These are phyloP conservation scores for Handroanthus guayacan DNA, from an alignment of 257 asterid species.

Conservation along the genomic window DNA sequence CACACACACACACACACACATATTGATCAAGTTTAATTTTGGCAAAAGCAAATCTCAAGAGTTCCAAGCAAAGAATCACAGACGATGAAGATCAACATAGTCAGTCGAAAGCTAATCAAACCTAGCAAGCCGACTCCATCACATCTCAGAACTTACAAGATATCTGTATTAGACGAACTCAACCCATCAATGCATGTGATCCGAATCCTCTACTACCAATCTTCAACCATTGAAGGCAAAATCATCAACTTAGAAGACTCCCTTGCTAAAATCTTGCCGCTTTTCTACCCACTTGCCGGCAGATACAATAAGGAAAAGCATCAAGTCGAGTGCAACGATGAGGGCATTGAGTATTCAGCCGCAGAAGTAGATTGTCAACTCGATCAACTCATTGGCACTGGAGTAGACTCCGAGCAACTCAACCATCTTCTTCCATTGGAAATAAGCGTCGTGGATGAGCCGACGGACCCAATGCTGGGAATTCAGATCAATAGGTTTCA, in stretches of 20 bases:
- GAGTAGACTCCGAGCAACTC: neutral
- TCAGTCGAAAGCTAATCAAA: too few relatives aligned
- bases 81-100: too few relatives aligned
- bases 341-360: slow-evolving; percentile 13
- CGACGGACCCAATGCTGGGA: slow-evolving; percentile 30
- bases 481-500: slow-evolving; percentile 34
- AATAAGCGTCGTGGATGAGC: slow-evolving; percentile 28
- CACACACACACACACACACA: too few relatives aligned
- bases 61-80: too few relatives aligned
- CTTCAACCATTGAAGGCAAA: neutral
- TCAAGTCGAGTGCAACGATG: slow-evolving; percentile 33
- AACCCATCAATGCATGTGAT: slow-evolving; percentile 34
- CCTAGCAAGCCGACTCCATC: slow-evolving; percentile 14
- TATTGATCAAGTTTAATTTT: too few relatives aligned
- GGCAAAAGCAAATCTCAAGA: too few relatives aligned
- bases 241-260: slow-evolving; percentile 10
- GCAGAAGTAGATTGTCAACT: slow-evolving; percentile 29
- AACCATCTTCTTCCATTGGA: slow-evolving; percentile 32
- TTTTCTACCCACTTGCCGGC: slow-evolving; percentile 35
- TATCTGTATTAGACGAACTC: slow-evolving; percentile 36
- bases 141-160: slow-evolving; percentile 26
- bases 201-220: slow-evolving; percentile 29
- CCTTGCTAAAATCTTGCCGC: neutral
- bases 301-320: slow-evolving; percentile 30
- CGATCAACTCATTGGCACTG: neutral